phyloP scores from a whole-genome alignment of 305 asterid genomes.

The Solanum hybrid region DNA sequence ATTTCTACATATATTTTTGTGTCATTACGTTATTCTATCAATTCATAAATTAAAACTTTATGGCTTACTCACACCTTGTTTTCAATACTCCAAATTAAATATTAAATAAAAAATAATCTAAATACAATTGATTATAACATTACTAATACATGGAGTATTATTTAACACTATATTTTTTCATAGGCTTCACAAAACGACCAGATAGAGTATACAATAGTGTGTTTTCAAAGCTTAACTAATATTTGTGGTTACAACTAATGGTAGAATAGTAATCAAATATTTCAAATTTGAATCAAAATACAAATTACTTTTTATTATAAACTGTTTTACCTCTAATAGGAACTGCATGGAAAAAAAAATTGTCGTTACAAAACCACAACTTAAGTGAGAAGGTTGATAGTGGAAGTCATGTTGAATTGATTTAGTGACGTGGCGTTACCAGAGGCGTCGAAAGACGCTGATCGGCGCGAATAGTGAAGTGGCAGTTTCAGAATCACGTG shows the following conservation, averaged over 20 bases:
- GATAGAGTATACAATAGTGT: background rate
- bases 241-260: no score
- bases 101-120: no score
- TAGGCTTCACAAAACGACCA: background rate
- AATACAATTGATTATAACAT: no score
- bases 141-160: background rate
- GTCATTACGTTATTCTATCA: background rate
- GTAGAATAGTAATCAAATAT: no score
- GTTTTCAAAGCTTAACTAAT: background rate
- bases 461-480: slow-evolving; percentile 13
- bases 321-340: no score
- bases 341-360: background rate
- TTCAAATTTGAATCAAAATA: background rate
- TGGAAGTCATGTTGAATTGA: background rate
- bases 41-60: background rate
- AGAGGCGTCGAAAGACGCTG: background rate
- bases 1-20: background rate
- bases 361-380: background rate
- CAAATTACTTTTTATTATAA: no score
- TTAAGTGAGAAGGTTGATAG: background rate
- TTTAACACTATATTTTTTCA: background rate
- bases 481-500: slow-evolving; percentile 14
- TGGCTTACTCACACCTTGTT: background rate
- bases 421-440: slow-evolving; percentile 8
- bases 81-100: background rate